A percentile compares a stretch with the other conserved stretches of the same genome.
Conservation (phyloP, 2,329 filamentous ascomycete species). For the Chalaropsis ovoidea region DNA sequence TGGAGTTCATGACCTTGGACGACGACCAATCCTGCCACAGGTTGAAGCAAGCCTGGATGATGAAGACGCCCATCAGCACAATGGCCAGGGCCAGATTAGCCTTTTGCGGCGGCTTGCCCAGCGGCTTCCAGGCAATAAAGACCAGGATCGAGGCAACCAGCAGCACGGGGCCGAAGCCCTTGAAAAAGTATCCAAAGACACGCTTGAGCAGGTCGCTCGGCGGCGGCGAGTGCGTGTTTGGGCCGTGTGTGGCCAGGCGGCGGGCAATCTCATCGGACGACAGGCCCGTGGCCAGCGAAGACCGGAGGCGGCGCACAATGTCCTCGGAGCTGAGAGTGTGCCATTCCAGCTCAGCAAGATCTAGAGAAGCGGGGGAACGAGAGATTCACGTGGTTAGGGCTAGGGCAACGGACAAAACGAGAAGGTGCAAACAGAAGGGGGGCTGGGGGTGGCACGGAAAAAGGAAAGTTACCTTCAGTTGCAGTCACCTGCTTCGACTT, state of each 20-base stretch:
- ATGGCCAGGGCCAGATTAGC: constrained; percentile 66
- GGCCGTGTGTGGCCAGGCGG: constrained; percentile 51
- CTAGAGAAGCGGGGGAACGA: constrained; percentile 31
- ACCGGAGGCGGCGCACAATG: constrained; percentile 49
- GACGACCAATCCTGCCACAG: constrained; percentile 68
- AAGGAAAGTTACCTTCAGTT: constrained; percentile 9
- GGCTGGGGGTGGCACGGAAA: not conserved
- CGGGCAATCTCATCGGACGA: constrained; percentile 47
- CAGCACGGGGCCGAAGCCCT: constrained; percentile 63
- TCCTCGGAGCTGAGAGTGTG: constrained; percentile 51
- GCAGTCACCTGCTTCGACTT: constrained; percentile 19
- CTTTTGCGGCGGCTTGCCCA: constrained; percentile 57
- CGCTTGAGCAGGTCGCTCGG: constrained; percentile 50
- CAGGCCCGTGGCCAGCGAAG: constrained; percentile 48
- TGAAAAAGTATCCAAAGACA: constrained; percentile 55
- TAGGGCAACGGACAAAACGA: not conserved
- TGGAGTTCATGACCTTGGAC: constrained; percentile 66
- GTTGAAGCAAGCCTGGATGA: constrained; percentile 59
- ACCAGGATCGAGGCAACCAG: constrained; percentile 60
- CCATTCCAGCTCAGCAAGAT: constrained; percentile 56
- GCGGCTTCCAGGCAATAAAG: constrained; percentile 65
- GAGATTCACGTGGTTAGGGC: constrained; percentile 4
- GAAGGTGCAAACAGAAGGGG: not conserved
- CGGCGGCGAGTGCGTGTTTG: constrained; percentile 56
- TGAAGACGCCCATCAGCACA: constrained; percentile 59